A percentile compares a stretch with the other conserved stretches of the same genome.
These are phyloP conservation scores for Quercus ilex DNA, from an alignment of 306 rosid genomes.

Conservation along the genomic window DNA sequence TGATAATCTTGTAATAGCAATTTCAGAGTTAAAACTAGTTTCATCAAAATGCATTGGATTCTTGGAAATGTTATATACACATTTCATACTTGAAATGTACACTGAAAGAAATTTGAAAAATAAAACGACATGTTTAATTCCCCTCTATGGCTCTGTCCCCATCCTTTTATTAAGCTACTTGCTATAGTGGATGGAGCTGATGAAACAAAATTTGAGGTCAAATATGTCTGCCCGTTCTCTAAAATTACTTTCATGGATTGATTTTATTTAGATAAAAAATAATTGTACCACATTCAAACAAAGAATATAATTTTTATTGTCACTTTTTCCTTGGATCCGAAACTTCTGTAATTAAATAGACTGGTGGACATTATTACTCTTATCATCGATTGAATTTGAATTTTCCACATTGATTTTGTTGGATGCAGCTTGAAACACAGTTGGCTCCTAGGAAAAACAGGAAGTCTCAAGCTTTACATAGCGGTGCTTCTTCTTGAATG, in stretches of 20 bases:
- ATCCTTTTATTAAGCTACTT: too few species aligned
- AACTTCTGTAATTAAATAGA: not conserved
- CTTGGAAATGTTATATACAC: too few species aligned
- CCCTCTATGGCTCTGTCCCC: too few species aligned
- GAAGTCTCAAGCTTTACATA: conserved; percentile 28
- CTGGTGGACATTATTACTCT: not conserved
- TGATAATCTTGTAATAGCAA: too few species aligned
- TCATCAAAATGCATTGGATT: too few species aligned
- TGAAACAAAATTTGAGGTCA: too few species aligned
- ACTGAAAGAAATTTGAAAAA: too few species aligned
- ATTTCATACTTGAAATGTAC: too few species aligned
- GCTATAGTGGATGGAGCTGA: too few species aligned
- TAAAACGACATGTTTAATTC: too few species aligned
- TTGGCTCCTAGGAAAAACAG: conserved; percentile 44
- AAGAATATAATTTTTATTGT: not conserved
- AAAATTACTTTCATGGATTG: not conserved
- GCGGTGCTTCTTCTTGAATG: conserved; percentile 39
- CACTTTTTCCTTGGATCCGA: not conserved
- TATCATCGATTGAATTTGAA: not conserved
- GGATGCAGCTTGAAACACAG: conserved; percentile 52
- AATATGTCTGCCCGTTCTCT: not conserved
- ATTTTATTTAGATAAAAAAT: not conserved
- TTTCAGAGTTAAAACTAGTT: too few species aligned
- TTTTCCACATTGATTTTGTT: not conserved
- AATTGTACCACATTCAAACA: not conserved